These are phyloP conservation scores for Meredithiella fracta DNA, from an alignment of 2,329 filamentous ascomycete genomes.

Conservation along the genomic window DNA sequence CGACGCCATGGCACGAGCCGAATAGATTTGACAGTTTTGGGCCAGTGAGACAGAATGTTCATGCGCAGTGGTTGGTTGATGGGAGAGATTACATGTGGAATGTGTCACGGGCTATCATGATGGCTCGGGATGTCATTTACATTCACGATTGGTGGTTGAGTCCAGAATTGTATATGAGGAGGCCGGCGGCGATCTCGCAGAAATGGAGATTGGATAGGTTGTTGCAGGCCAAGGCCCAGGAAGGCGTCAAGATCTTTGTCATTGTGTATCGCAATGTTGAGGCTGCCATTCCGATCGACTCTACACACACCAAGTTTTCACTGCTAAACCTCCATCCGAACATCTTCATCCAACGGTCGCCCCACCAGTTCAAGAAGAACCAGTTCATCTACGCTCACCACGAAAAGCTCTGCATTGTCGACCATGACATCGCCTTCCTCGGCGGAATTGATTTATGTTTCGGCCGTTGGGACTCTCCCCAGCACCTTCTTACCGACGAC, in stretches of 20 bases:
- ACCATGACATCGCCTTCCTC: conserved; percentile 89
- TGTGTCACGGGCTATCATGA: conserved; percentile 87
- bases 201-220: conserved; percentile 93
- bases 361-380: conserved; percentile 96
- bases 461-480: conserved; percentile 90
- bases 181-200: conserved; percentile 87
- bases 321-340: conserved; percentile 90
- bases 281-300: conserved; percentile 91
- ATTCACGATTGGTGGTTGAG: conserved; percentile 99
- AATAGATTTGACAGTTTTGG: conserved; percentile 92
- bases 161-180: conserved; percentile 85
- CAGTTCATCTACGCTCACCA: conserved; percentile 99
- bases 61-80: conserved; percentile 93
- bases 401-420: conserved; percentile 93
- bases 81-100: conserved; percentile 99
- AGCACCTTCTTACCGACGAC: conserved; percentile 80
- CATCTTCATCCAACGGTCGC: conserved; percentile 87
- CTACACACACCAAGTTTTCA: conserved; percentile 94
- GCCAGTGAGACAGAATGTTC: conserved; percentile 69
- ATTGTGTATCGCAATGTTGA: conserved; percentile 98
- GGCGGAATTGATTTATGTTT: conserved; percentile 95
- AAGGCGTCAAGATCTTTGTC: conserved; percentile 94
- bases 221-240: conserved; percentile 79
- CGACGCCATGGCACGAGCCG: conserved; percentile 64
- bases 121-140: conserved; percentile 94